Percentiles rank a stretch among this genome's conserved stretches.
These are phyloP conservation scores for Stachybotrys elegans DNA, from an alignment of 2,329 filamentous ascomycete species.

Conservation along the genomic window DNA sequence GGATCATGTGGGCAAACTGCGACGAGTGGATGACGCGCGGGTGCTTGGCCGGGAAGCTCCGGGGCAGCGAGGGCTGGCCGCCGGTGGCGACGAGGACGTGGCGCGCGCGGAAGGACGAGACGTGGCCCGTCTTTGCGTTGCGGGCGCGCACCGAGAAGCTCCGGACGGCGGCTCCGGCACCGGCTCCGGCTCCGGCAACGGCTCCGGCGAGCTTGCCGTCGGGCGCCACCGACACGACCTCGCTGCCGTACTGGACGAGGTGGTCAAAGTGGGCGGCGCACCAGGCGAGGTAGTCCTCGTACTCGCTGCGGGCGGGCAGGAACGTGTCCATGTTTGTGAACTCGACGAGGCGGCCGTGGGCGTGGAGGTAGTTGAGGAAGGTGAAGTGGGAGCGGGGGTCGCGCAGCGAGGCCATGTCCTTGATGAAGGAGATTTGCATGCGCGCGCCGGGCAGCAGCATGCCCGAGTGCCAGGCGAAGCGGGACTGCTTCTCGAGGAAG, in stretches of 20 bases:
- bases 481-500: constrained; percentile 80
- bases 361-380: constrained; percentile 89
- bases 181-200: constrained; percentile 8
- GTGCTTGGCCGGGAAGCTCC: constrained; percentile 62
- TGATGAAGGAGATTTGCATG: constrained; percentile 98
- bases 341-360: constrained; percentile 73
- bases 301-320: constrained; percentile 78
- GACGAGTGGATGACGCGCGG: constrained; percentile 83
- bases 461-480: constrained; percentile 89
- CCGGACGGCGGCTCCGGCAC: constrained; percentile 42
- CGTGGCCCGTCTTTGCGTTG: constrained; percentile 52
- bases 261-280: constrained; percentile 75
- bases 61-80: constrained; percentile 64
- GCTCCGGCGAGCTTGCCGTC: constrained; percentile 42
- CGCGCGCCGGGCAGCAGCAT: constrained; percentile 91
- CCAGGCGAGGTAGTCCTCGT: constrained; percentile 94
- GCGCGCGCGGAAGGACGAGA: constrained; percentile 50
- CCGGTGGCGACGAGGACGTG: constrained; percentile 60
- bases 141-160: constrained; percentile 64
- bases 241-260: constrained; percentile 68
- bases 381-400: constrained; percentile 89
- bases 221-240: constrained; percentile 68
- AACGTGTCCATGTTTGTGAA: constrained; percentile 92
- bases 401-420: constrained; percentile 85
- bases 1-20: constrained; percentile 66